Evolutionary conservation across 768 basidiomycete species (phyloP), one percentile per base, ranked within the genome.

Genomic region (Tephrocybe sp.): DNA sequence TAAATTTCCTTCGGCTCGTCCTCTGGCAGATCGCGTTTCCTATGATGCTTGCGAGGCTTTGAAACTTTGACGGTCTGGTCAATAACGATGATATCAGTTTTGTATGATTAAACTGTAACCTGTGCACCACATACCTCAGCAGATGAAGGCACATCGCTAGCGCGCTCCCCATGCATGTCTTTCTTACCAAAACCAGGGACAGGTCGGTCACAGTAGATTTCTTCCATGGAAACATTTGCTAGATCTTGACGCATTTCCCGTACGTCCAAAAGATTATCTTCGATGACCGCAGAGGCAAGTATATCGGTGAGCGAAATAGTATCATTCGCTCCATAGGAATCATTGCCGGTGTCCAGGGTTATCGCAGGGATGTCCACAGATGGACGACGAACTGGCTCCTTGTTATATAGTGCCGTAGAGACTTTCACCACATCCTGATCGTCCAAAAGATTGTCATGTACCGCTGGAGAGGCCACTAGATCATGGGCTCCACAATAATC

Each of bases 241-340:
- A 49, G 18, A 21, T 43, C 41, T 27, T 35, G 16, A 16, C 26
- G 16, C 48, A 43, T 42, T 6, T 42, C 41, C 28, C 30, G 26
- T 9, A 36, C 8, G 2, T 49, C 40, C 24, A 49, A 3, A 21
- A 42, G 39, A 12, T 40, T 9, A 18, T 40, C 38, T 31, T 49
- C 5, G 11, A 6, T 13, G 9, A n/a, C 21, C 11, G 19, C 18
- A n/a, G 48, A 49, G 19, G 43, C 28, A n/a, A 44, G 42, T 16
- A 30, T 12, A 16, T 51, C 42, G 9, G 49, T 24, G 4, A 44
- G 25, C n/a, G 49, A 51, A 35, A 51, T 27, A 2, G 43, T 44
- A 22, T 51, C 42, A 30, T 51, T 44, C 9, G 24, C 7, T 35
- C 26, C 32, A 5, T 34, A 5, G 7, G 32, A 8, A 9, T 34